Conservation (phyloP, 2,329 filamentous ascomycete genomes). For the Verticillium dahliae region DNA sequence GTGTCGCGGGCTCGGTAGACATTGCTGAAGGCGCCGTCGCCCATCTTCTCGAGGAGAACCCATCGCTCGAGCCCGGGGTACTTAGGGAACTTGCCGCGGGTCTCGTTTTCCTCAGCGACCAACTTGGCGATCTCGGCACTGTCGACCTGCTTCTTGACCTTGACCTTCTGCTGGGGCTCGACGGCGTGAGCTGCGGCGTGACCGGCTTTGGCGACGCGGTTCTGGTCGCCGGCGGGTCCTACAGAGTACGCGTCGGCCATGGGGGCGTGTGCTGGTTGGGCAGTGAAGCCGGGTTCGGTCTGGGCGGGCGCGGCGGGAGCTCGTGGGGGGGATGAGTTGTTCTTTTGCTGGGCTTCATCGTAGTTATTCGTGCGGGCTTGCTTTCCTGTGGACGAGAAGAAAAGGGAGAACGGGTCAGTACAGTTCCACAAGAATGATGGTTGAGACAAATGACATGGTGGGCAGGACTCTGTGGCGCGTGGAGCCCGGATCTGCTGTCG, state of each 20-base stretch:
- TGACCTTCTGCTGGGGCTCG: constrained; percentile 52
- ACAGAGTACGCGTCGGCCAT: constrained; percentile 57
- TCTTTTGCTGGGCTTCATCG: constrained; percentile 46
- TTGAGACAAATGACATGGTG: not conserved
- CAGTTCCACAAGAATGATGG: not conserved
- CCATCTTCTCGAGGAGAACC: constrained; percentile 92
- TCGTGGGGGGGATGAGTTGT: constrained; percentile 41
- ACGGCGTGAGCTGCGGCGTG: constrained; percentile 57
- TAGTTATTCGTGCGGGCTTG: constrained; percentile 67
- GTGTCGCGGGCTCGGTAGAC: constrained; percentile 84
- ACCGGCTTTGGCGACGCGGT: constrained; percentile 62
- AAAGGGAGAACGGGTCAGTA: constrained; percentile 13
- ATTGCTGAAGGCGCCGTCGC: constrained; percentile 97
- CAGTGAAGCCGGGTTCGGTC: not conserved
- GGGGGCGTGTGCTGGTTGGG: constrained; percentile 40
- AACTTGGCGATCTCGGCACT: constrained; percentile 76
- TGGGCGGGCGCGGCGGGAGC: constrained; percentile 13
- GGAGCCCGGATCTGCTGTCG: not conserved
- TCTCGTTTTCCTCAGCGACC: constrained; percentile 86
- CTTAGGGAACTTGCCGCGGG: constrained; percentile 71
- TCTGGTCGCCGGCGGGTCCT: constrained; percentile 52
- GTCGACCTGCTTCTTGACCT: constrained; percentile 33
- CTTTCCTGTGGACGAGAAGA: constrained; percentile 52
- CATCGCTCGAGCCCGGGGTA: constrained; percentile 84
- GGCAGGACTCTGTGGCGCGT: not conserved